Conservation (phyloP, 768 basidiomycete genomes). For the Podaxis sp. region DNA sequence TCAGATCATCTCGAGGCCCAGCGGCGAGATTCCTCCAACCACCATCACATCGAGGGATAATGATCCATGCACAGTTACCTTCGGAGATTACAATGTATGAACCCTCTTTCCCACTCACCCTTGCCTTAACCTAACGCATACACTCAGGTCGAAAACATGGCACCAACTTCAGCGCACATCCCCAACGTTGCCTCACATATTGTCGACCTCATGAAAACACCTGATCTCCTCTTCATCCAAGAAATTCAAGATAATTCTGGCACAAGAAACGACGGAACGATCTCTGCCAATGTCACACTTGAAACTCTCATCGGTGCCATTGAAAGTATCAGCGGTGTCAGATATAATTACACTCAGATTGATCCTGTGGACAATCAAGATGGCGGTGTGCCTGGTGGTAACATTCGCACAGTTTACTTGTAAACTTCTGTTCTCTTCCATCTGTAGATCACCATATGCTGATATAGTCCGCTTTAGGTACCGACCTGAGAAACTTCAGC, state of each 20-base stretch:
- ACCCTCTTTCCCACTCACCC: neutral
- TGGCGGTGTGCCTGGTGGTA: conserved; percentile 61
- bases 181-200: conserved; percentile 53
- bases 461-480: conserved; percentile 28
- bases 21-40: conserved; percentile 34
- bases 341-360: conserved; percentile 49
- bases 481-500: conserved; percentile 46
- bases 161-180: conserved; percentile 47
- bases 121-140: neutral
- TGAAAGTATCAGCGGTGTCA: conserved; percentile 35
- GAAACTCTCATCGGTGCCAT: conserved; percentile 49
- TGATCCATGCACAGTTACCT: conserved; percentile 43
- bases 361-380: conserved; percentile 53
- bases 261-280: conserved; percentile 48
- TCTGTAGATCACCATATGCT: neutral
- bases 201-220: conserved; percentile 41
- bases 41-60: conserved; percentile 30
- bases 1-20: conserved; percentile 37
- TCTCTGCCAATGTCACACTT: conserved; percentile 52
- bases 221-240: conserved; percentile 62
- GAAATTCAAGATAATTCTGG: conserved; percentile 65
- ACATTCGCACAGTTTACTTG: conserved; percentile 60
- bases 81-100: conserved; percentile 61
- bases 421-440: conserved; percentile 24
- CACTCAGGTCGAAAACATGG: conserved; percentile 53